A percentile compares a stretch with the other conserved stretches of the same genome.
Conservation (phyloP, 192 early-diverging fungal genomes). For the Coemansia brasiliensis region DNA sequence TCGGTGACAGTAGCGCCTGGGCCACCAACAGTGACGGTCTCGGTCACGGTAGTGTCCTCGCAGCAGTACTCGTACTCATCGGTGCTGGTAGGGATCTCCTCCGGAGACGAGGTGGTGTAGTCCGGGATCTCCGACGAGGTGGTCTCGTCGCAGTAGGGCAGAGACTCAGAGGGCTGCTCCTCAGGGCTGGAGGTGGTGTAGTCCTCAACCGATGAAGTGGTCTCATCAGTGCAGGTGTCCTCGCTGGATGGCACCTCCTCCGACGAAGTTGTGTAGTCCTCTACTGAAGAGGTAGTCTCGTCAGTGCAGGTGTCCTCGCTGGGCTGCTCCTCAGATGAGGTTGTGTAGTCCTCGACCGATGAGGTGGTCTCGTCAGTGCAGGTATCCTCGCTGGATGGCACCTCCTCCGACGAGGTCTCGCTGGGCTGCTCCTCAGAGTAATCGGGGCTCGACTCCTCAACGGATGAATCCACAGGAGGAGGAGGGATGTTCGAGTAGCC, state of each 20-base stretch:
- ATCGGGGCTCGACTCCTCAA: slow-evolving; percentile 7
- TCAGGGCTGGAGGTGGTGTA: slow-evolving; percentile 12
- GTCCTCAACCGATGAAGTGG: slow-evolving; percentile 7
- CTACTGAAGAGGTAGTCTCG: slow-evolving; percentile 10
- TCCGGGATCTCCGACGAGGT: slow-evolving; percentile 6
- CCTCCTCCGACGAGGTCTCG: background rate
- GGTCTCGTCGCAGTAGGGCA: slow-evolving; percentile 2
- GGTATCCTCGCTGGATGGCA: no score
- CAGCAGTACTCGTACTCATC: slow-evolving; percentile 47
- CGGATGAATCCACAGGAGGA: slow-evolving; percentile 5
- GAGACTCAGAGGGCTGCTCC: background rate
- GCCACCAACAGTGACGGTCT: slow-evolving; percentile 24
- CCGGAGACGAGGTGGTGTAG: slow-evolving; percentile 8
- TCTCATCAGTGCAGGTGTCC: background rate
- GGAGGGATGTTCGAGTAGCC: slow-evolving; percentile 18
- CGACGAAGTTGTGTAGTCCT: slow-evolving; percentile 15
- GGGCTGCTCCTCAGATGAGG: background rate
- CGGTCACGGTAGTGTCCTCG: slow-evolving; percentile 44
- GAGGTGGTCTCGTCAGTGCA: no score
- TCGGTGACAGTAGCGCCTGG: slow-evolving; percentile 8
- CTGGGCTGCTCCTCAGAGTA: slow-evolving; percentile 17
- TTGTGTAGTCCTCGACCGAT: slow-evolving; percentile 22
- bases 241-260: slow-evolving; percentile 4
- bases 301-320: slow-evolving; percentile 5
- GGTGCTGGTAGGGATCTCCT: slow-evolving; percentile 5